Conservation (phyloP, 345 rosid genomes). For the Citropsis articulata region DNA sequence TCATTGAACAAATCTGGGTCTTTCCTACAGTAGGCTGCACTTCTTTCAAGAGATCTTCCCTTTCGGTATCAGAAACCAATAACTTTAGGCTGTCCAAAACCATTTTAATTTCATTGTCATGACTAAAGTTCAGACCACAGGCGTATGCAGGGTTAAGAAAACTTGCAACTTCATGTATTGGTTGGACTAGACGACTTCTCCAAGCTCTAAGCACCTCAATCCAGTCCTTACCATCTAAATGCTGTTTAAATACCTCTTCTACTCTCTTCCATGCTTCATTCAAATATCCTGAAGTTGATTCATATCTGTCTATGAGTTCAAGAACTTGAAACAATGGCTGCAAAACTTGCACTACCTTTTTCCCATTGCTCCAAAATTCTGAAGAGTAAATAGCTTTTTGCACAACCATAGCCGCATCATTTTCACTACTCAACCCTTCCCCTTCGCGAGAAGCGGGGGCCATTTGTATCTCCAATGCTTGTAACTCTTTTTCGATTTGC, state of each 20-base stretch:
- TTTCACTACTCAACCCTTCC: not conserved
- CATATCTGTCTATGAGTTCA: slow-evolving; percentile 2
- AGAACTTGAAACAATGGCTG: slow-evolving; percentile 16
- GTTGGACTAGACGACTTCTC: slow-evolving; percentile 1
- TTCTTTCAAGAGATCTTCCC: not conserved
- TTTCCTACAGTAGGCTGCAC: not conserved
- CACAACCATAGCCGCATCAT: not conserved
- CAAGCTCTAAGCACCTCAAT: not conserved
- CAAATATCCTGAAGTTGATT: slow-evolving; percentile 12
- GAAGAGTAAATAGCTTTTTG: not conserved
- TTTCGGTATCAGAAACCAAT: not conserved
- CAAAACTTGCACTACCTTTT: not conserved
- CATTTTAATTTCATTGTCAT: not conserved
- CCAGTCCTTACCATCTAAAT: not conserved
- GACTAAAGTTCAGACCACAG: not conserved
- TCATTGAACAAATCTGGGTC: not conserved
- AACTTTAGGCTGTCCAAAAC: not conserved
- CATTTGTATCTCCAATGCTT: not conserved
- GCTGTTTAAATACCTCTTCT: not conserved
- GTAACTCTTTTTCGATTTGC: not conserved
- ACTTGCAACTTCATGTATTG: slow-evolving; percentile 15
- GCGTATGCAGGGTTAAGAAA: slow-evolving; percentile 9
- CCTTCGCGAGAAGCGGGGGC: not conserved
- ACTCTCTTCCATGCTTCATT: slow-evolving; percentile 14
- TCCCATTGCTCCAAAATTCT: slow-evolving; percentile 8